Conservation (phyloP, 805 yeast species). For the Candida loeiensis region DNA sequence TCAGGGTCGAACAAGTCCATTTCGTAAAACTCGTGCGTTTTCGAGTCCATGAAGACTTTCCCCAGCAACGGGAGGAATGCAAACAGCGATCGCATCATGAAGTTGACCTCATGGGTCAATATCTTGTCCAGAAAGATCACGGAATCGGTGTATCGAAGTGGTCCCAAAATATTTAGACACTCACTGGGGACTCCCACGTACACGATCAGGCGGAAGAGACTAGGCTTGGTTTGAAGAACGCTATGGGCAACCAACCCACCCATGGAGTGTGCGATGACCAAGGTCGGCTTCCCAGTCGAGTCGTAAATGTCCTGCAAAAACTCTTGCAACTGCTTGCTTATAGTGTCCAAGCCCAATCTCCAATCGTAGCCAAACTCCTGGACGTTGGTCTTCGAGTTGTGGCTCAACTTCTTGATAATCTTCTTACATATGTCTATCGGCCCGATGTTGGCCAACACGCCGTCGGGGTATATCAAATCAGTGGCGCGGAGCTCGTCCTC, state of each 20-base stretch:
- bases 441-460: slow-evolving; percentile 76
- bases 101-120: slow-evolving; percentile 75
- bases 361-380: slow-evolving; percentile 91
- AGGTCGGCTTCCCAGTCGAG: slow-evolving; percentile 52
- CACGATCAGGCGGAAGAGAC: slow-evolving; percentile 66
- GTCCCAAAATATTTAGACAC: slow-evolving; percentile 84
- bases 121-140: slow-evolving; percentile 72
- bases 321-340: slow-evolving; percentile 49
- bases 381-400: slow-evolving; percentile 58
- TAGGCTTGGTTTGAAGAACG: slow-evolving; percentile 65
- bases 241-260: slow-evolving; percentile 87
- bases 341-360: slow-evolving; percentile 68
- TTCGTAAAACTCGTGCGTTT: slow-evolving; percentile 54
- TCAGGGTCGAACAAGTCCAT: slow-evolving; percentile 78
- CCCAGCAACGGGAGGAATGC: slow-evolving; percentile 76
- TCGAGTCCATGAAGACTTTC: slow-evolving; percentile 61
- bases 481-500: slow-evolving; percentile 63
- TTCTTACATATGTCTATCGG: slow-evolving; percentile 76
- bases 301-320: slow-evolving; percentile 45
- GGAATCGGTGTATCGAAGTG: slow-evolving; percentile 76
- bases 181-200: slow-evolving; percentile 84
- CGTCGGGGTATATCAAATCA: slow-evolving; percentile 61
- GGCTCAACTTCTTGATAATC: slow-evolving; percentile 49
- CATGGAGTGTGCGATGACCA: slow-evolving; percentile 89
- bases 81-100: slow-evolving; percentile 84